A percentile compares a stretch with the other conserved stretches of the same genome.
phyloP scores from a whole-genome alignment of 345 rosid genomes.

The Citrus inodora region DNA sequence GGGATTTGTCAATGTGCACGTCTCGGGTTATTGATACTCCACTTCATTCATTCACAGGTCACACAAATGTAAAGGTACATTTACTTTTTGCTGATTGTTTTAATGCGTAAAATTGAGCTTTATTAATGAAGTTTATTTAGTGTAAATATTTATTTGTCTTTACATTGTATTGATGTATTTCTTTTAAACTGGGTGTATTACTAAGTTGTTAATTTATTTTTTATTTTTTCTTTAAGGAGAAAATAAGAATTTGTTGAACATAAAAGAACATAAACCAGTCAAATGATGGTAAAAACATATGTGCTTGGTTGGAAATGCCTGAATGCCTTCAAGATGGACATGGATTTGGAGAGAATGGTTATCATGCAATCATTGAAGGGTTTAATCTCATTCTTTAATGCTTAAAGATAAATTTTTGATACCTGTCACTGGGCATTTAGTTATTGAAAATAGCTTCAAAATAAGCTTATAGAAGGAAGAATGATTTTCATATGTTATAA shows the following conservation, averaged over 20 bases:
- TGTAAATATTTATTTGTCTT: neutral
- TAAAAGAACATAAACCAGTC: neutral
- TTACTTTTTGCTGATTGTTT: constrained; percentile 5
- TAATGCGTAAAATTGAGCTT: neutral
- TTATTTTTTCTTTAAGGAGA: too few species aligned
- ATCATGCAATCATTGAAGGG: neutral
- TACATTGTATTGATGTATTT: neutral
- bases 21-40: constrained; percentile 75
- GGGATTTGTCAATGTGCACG: constrained; percentile 79
- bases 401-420: neutral
- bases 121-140: neutral
- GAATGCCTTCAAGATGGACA: neutral
- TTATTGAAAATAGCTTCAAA: neutral
- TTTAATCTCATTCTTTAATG: constrained; percentile 2
- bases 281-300: neutral
- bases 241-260: neutral
- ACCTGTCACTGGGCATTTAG: neutral
- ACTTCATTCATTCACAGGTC: constrained; percentile 82
- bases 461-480: neutral
- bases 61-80: constrained; percentile 77
- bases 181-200: neutral
- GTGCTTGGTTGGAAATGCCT: neutral
- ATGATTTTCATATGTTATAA: neutral
- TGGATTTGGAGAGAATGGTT: neutral
- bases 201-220: too few species aligned